Conservation (phyloP, 768 basidiomycete genomes). For the Leucosporidium scottii region DNA sequence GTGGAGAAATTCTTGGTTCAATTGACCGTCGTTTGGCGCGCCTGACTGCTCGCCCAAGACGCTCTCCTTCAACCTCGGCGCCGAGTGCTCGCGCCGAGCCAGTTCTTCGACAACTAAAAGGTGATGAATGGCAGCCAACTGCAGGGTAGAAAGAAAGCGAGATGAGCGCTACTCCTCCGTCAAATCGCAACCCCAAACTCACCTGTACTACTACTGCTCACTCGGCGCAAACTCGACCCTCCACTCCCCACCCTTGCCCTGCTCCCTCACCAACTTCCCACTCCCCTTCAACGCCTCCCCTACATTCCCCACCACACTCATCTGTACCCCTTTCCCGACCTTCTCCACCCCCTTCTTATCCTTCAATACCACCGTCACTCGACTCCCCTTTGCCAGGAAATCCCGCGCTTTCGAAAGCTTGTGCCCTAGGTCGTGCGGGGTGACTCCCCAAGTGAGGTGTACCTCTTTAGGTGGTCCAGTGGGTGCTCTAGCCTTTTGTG, state of each 20-base stretch:
- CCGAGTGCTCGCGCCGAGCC: no score
- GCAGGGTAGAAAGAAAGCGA: no score
- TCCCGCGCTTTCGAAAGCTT: slow-evolving; percentile 57
- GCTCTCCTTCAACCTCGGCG: no score
- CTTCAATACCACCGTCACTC: slow-evolving; percentile 54
- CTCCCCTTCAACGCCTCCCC: slow-evolving; percentile 48
- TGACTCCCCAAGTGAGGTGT: slow-evolving; percentile 64
- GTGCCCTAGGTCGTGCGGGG: slow-evolving; percentile 55
- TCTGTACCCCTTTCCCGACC: slow-evolving; percentile 33
- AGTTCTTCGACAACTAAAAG: no score
- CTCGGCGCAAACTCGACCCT: slow-evolving; percentile 20
- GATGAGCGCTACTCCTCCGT: no score
- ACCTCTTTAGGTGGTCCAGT: slow-evolving; percentile 53
- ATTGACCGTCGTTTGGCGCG: no score
- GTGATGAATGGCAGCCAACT: no score
- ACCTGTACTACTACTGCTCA: no score
- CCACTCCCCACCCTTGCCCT: slow-evolving; percentile 9
- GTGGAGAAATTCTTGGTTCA: no score
- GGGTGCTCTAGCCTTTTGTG: slow-evolving; percentile 33
- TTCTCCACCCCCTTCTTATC: slow-evolving; percentile 48
- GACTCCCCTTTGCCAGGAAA: slow-evolving; percentile 56
- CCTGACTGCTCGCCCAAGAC: no score
- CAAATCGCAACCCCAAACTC: no score
- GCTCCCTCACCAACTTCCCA: slow-evolving; percentile 26
- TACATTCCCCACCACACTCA: slow-evolving; percentile 48